A percentile compares a stretch with the other conserved stretches of the same genome.
Conservation (phyloP, 2,329 filamentous ascomycete genomes). For the Fusarium pilosicola region DNA sequence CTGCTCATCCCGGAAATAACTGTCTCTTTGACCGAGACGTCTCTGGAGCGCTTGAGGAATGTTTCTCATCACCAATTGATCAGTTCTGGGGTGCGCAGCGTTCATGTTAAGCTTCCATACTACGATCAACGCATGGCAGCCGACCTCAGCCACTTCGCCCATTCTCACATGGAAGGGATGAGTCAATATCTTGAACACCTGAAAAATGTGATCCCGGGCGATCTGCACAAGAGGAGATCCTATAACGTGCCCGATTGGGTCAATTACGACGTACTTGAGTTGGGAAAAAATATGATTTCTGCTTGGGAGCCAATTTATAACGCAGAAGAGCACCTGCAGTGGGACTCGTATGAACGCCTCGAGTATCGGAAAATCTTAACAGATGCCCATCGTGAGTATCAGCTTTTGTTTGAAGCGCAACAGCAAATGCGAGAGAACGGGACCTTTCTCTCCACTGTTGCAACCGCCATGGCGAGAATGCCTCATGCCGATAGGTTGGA, state of each 20-base stretch:
- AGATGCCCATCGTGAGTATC: not conserved
- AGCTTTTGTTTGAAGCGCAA: not conserved
- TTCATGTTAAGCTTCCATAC: not conserved
- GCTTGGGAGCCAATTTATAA: not conserved
- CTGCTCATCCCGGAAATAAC: not conserved
- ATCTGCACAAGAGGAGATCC: not conserved
- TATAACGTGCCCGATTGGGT: not conserved
- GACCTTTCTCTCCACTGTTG: not conserved
- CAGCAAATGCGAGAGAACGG: not conserved
- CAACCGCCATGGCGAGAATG: not conserved
- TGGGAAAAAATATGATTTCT: not conserved
- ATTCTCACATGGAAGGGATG: not conserved
- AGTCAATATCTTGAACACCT: not conserved
- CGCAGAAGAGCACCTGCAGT: rapidly evolving
- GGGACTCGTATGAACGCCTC: not conserved
- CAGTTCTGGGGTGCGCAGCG: not conserved
- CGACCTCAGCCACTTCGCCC: not conserved
- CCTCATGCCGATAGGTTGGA: not conserved
- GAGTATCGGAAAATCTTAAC: not conserved
- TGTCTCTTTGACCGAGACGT: not conserved
- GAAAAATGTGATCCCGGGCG: not conserved
- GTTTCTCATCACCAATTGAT: not conserved
- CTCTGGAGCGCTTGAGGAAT: not conserved
- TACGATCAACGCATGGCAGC: not conserved
- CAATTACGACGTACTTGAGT: rapidly evolving